These are phyloP conservation scores for Glycine tomentella DNA, from an alignment of 306 rosid species.

Conservation along the genomic window DNA sequence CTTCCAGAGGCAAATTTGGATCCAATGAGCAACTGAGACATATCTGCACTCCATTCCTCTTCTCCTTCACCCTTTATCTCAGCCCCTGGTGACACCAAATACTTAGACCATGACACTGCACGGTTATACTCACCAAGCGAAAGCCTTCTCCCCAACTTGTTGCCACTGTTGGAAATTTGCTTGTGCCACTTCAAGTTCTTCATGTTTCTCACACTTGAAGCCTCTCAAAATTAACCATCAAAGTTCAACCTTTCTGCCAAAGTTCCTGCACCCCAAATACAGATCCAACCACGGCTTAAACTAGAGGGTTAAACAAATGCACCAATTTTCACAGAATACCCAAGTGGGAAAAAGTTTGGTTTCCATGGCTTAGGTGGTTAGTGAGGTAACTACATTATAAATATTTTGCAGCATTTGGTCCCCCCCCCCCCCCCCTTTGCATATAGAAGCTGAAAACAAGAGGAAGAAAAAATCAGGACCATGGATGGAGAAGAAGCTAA, in stretches of 20 bases:
- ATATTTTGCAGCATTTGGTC: conserved; percentile 12
- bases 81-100: conserved; percentile 85
- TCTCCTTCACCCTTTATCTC: conserved; percentile 88
- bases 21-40: conserved; percentile 87
- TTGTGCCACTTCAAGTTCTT: conserved; percentile 70
- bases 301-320: conserved; percentile 22
- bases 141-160: conserved; percentile 58
- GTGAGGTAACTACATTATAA: conserved; percentile 60
- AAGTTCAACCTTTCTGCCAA: conserved; percentile 35
- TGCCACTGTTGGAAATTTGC: conserved; percentile 63
- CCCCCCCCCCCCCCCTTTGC: not conserved
- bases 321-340: conserved; percentile 41
- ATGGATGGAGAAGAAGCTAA: conserved; percentile 5
- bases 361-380: conserved; percentile 31
- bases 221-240: conserved; percentile 53
- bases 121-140: conserved; percentile 85
- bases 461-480: conserved; percentile 24
- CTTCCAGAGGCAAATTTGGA: conserved; percentile 84
- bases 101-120: conserved; percentile 98
- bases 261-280: conserved; percentile 37
- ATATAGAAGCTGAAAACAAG: conserved; percentile 6
- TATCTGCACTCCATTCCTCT: conserved; percentile 96
- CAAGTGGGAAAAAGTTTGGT: conserved; percentile 32
- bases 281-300: conserved; percentile 40
- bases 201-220: conserved; percentile 56